Percentiles rank a stretch among this genome's conserved stretches.
phyloP scores from a whole-genome alignment of 108 stramenopile species.

The Stephanodiscus minutulus region DNA sequence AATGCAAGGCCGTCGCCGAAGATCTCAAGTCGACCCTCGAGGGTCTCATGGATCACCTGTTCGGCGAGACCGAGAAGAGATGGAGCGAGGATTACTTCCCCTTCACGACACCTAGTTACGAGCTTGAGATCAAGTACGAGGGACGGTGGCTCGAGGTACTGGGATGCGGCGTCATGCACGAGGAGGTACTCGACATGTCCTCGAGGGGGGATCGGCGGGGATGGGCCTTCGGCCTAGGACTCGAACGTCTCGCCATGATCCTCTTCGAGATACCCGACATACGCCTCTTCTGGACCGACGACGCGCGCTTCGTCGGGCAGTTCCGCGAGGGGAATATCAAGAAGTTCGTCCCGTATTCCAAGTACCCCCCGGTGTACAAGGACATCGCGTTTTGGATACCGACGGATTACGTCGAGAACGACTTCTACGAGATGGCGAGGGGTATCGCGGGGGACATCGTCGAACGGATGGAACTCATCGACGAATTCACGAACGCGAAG shows the following conservation, averaged over 20 bases:
- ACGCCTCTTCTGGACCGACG: constrained; percentile 91
- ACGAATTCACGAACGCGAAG: constrained; percentile 84
- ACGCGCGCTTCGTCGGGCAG: constrained; percentile 87
- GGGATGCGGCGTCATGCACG: constrained; percentile 94
- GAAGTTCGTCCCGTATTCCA: constrained; percentile 75
- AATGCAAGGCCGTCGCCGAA: constrained; percentile 29
- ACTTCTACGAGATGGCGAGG: constrained; percentile 78
- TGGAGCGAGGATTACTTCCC: constrained; percentile 91
- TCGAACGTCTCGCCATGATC: constrained; percentile 93
- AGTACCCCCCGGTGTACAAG: constrained; percentile 86
- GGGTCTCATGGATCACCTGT: constrained; percentile 69
- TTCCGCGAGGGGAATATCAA: constrained; percentile 71
- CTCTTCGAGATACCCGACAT: constrained; percentile 94
- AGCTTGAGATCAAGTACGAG: constrained; percentile 91
- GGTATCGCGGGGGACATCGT: constrained; percentile 83
- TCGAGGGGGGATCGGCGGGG: constrained; percentile 72
- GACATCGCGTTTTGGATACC: constrained; percentile 87
- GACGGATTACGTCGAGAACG: constrained; percentile 73
- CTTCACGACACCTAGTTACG: constrained; percentile 93
- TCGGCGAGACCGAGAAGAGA: constrained; percentile 60
- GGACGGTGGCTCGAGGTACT: constrained; percentile 97
- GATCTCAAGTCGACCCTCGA: constrained; percentile 73
- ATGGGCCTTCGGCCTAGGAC: constrained; percentile 96
- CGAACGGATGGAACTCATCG: constrained; percentile 79
- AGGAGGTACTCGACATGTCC: constrained; percentile 78